Conservation (phyloP, 352 stramenopile species). For the Halophytophthora batemanensis region DNA sequence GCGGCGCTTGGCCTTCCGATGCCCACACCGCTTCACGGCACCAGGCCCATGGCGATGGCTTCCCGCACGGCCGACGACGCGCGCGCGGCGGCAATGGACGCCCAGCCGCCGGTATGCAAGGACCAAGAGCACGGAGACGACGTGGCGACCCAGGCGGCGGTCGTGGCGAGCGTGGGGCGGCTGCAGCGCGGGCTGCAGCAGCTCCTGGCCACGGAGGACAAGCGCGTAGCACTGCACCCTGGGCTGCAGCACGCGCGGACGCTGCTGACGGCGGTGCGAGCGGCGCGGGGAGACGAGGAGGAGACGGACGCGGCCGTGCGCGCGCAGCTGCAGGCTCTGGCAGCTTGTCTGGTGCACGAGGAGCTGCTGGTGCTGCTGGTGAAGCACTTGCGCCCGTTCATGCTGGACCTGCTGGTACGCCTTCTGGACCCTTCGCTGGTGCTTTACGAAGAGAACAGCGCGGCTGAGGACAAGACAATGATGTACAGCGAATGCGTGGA, state of each 20-base stretch:
- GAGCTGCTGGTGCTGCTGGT: constrained; percentile 46
- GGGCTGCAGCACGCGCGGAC: constrained; percentile 10
- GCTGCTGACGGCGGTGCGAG: constrained; percentile 26
- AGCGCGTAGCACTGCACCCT: constrained; percentile 6
- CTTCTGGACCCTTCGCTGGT: constrained; percentile 48
- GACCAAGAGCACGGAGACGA: constrained; percentile 8
- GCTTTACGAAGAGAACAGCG: constrained; percentile 35
- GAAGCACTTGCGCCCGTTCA: constrained; percentile 64
- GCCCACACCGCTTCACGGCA: constrained; percentile 16
- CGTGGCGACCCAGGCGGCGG: constrained; percentile 22
- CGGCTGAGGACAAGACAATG: background rate
- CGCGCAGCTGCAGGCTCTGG: constrained; percentile 50
- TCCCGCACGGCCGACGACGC: constrained; percentile 11
- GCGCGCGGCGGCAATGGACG: constrained; percentile 15
- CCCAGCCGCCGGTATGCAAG: background rate
- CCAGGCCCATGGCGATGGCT: constrained; percentile 11
- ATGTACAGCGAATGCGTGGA: constrained; percentile 36
- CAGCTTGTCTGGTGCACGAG: constrained; percentile 47
- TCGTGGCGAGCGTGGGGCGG: constrained; percentile 17
- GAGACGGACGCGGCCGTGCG: constrained; percentile 15
- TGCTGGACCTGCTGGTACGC: constrained; percentile 65
- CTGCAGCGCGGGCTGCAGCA: constrained; percentile 14
- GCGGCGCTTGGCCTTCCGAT: no score
- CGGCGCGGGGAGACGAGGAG: constrained; percentile 19
- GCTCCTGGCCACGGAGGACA: constrained; percentile 13